A percentile compares a stretch with the other conserved stretches of the same genome.
These are phyloP conservation scores for Pseudocercospora vitis DNA, from an alignment of 2,329 filamentous ascomycete species.

Conservation along the genomic window DNA sequence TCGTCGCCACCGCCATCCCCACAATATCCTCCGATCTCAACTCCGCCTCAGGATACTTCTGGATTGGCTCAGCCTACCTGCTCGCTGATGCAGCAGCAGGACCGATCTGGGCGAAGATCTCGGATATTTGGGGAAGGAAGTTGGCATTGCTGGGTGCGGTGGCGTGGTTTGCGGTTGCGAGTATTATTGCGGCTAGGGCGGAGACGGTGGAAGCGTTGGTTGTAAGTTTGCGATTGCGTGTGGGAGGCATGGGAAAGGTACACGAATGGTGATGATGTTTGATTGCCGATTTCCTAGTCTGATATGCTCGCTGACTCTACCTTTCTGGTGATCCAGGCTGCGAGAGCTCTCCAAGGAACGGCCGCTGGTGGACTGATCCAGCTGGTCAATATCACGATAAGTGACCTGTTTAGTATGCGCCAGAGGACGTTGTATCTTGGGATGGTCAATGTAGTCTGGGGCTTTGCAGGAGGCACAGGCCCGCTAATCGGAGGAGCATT, in stretches of 20 bases:
- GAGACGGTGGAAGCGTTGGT: constrained; percentile 55
- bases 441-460: constrained; percentile 56
- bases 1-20: constrained; percentile 65
- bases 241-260: no score
- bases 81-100: constrained; percentile 66
- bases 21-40: constrained; percentile 64
- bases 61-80: constrained; percentile 74
- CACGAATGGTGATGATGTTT: no score
- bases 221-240: no score
- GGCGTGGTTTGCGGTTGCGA: constrained; percentile 51
- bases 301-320: no score
- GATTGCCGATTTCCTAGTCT: no score
- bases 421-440: constrained; percentile 49
- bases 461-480: constrained; percentile 54
- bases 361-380: constrained; percentile 56
- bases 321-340: no score
- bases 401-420: constrained; percentile 55
- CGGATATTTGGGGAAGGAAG: constrained; percentile 61
- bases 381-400: constrained; percentile 55
- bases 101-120: constrained; percentile 68
- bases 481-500: constrained; percentile 57
- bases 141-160: constrained; percentile 52
- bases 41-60: constrained; percentile 72
- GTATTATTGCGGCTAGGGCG: constrained; percentile 52
- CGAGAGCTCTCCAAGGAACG: constrained; percentile 55